Base-by-base conservation (phyloP, 345 rosid genomes). In the Moricandia arvensis region DNA sequence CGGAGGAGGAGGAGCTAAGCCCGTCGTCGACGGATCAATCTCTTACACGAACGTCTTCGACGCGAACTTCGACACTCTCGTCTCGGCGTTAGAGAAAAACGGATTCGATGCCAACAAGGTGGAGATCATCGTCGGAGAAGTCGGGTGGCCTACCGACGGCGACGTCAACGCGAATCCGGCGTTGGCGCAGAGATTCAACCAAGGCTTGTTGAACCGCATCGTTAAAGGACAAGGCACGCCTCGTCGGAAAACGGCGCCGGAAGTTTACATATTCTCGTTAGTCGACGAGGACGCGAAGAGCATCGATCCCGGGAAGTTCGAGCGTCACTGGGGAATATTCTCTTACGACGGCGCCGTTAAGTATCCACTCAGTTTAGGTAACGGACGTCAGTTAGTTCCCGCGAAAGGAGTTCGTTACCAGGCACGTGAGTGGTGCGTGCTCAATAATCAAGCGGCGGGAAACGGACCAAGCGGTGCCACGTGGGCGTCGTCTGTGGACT, bases 101-200 rank as follows among this genome's bases (percentile, higher is more conserved):
- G 97, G 99, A 1, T 96, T 89, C 63, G 84, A 81, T 11, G 30
- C 80, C 33, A 54, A 70, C 34, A 87, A 87, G 27, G 29, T 89
- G 77, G 91, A 91, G 9, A 82, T 96, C 59, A 82, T 96, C 55
- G 71, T 93, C 24, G 99, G 98, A 1, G 98, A 96, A 80, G 95
- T 96, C 1, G 95, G 98, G 0, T 96, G 99, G 99, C 96, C 93
- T 0, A 87, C 95, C 1, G 99, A 96, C 47, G 96, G 98, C 10
- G 90, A 87, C 62, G 73, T 58, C 0, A 82, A 82, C 58, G 98
- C 98, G 3, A 93, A 83, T 34, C 6, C 79, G 0, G 76, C 60
- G n/a, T 29, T 83, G 71, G 95, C 97, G 13, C 85, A 75, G 13
- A 78, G 90, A 15, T 96, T 96, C 82, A 93, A 91, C 67, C 99